Evolutionary conservation across 2,329 filamentous ascomycete species (phyloP).

Genomic region (Dactylonectria estremocensis): DNA sequence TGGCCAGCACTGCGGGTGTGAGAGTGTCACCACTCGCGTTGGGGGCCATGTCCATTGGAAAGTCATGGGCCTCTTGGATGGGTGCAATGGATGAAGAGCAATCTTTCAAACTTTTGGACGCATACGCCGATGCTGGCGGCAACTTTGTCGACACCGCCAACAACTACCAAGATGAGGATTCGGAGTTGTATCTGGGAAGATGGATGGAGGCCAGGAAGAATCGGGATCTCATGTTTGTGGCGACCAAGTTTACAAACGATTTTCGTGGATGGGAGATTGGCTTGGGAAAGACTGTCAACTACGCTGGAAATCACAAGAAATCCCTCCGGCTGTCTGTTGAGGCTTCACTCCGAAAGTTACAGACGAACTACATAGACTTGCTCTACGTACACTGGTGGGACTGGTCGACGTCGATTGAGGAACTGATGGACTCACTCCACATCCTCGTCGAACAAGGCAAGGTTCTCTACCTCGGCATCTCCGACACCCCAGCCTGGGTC

Average conservation of each 20-base stretch:
- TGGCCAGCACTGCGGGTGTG: slow-evolving; percentile 2
- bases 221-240: slow-evolving; percentile 68
- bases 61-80: slow-evolving; percentile 61
- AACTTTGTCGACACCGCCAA: slow-evolving; percentile 79
- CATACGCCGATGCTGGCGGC: slow-evolving; percentile 70
- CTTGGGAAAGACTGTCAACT: slow-evolving; percentile 48
- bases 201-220: slow-evolving; percentile 67
- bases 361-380: slow-evolving; percentile 53
- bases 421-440: slow-evolving; percentile 47
- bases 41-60: slow-evolving; percentile 64
- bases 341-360: slow-evolving; percentile 58
- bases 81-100: slow-evolving; percentile 69
- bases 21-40: slow-evolving; percentile 10
- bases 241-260: slow-evolving; percentile 68
- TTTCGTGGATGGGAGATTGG: not conserved
- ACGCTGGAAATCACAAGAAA: slow-evolving; percentile 57
- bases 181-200: slow-evolving; percentile 71
- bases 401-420: slow-evolving; percentile 39
- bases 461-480: slow-evolving; percentile 48
- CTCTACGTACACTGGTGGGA: slow-evolving; percentile 50
- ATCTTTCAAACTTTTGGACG: slow-evolving; percentile 71
- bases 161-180: slow-evolving; percentile 71
- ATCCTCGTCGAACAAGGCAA: slow-evolving; percentile 43
- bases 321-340: slow-evolving; percentile 56
- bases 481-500: slow-evolving; percentile 49